Percentiles rank a stretch among this genome's conserved stretches.
These are phyloP conservation scores for Candida silvicultrix DNA, from an alignment of 805 yeast species.

Conservation along the genomic window DNA sequence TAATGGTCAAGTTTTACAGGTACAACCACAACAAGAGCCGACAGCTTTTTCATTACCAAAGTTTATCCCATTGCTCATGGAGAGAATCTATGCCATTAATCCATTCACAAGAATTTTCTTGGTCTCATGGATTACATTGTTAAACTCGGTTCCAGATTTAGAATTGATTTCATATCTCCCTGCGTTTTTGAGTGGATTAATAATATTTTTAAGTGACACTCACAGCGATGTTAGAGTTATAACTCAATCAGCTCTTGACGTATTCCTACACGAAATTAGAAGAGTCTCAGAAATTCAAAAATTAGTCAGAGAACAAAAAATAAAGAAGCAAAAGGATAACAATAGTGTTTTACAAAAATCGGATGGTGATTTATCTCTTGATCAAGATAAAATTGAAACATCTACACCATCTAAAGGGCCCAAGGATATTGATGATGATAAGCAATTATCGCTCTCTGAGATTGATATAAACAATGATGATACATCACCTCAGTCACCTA, in stretches of 20 bases:
- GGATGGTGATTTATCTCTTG: background rate
- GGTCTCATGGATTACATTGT: constrained; percentile 89
- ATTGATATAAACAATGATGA: background rate
- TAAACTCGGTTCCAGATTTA: constrained; percentile 88
- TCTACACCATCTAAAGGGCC: constrained; percentile 23
- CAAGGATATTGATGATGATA: constrained; percentile 9
- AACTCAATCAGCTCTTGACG: constrained; percentile 71
- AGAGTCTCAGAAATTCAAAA: constrained; percentile 65
- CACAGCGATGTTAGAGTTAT: constrained; percentile 84
- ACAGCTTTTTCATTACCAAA: constrained; percentile 78
- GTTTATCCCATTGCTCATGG: constrained; percentile 87
- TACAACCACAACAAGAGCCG: constrained; percentile 51
- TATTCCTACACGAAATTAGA: constrained; percentile 73
- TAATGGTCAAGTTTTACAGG: constrained; percentile 54
- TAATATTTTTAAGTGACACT: constrained; percentile 73
- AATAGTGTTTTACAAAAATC: background rate
- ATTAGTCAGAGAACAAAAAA: constrained; percentile 32
- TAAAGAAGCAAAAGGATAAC: constrained; percentile 12
- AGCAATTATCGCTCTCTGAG: constrained; percentile 4
- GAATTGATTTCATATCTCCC: constrained; percentile 86
- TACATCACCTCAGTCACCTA: background rate
- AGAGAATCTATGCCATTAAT: constrained; percentile 85
- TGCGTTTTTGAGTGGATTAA: constrained; percentile 77
- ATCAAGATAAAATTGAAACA: constrained; percentile 14
- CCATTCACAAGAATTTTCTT: constrained; percentile 89